Percentiles rank a stretch among this genome's conserved stretches.
phyloP scores from a whole-genome alignment of 306 rosid genomes.

The Erythrophleum fordii region DNA sequence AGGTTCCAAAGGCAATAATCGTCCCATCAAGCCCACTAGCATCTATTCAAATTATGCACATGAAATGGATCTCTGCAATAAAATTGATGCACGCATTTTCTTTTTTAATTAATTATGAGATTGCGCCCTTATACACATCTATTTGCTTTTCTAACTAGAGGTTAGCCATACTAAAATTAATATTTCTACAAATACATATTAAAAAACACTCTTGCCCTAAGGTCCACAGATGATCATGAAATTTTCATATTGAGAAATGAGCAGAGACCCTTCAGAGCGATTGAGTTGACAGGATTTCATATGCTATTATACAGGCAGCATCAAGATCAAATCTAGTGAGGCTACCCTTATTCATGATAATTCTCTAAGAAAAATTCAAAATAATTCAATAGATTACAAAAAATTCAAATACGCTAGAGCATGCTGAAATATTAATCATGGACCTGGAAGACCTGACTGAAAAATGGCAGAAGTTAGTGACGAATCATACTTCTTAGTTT shows the following conservation, averaged over 20 bases:
- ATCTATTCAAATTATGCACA: not conserved
- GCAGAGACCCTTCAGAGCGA: not conserved
- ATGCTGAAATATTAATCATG: slow-evolving; percentile 33
- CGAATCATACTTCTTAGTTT: slow-evolving; percentile 17
- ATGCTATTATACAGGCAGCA: slow-evolving; percentile 19
- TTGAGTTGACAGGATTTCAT: slow-evolving; percentile 4
- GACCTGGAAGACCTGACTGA: slow-evolving; percentile 45
- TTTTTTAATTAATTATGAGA: not conserved
- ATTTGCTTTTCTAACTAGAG: not conserved
- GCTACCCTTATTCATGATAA: slow-evolving; percentile 6
- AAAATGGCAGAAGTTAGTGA: slow-evolving; percentile 40
- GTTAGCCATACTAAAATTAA: not conserved
- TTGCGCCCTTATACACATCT: not conserved
- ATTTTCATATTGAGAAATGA: not conserved
- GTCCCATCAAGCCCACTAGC: no score
- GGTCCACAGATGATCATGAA: not conserved
- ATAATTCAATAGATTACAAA: slow-evolving; percentile 37
- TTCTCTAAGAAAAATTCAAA: not conserved
- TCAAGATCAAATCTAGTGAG: not conserved
- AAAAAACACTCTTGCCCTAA: not conserved
- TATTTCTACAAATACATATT: not conserved
- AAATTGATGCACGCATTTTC: not conserved
- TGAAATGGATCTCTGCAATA: not conserved
- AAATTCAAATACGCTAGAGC: slow-evolving; percentile 29
- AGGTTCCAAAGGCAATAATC: not conserved